Evolutionary conservation across 2,329 filamentous ascomycete genomes (phyloP).

Genomic region (Berkeleyomyces rouxiae): DNA sequence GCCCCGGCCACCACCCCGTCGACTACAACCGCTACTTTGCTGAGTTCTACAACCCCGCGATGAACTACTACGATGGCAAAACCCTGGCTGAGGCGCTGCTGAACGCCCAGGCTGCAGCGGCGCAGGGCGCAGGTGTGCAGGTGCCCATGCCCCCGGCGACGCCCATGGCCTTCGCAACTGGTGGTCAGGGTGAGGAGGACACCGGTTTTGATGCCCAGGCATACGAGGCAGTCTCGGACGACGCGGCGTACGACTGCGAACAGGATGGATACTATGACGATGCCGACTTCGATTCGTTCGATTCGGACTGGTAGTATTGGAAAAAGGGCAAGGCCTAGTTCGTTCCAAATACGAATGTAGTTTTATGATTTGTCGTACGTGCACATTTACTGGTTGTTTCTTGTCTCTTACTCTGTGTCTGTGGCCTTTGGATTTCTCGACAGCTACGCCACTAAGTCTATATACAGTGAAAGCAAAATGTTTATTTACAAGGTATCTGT

Average conservation of each 20-base stretch:
- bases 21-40: background rate
- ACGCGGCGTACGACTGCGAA: background rate
- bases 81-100: background rate
- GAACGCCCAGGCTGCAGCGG: background rate
- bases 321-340: background rate
- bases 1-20: background rate
- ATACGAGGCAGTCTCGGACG: background rate
- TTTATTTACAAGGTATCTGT: background rate
- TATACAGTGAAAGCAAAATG: background rate
- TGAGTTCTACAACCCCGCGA: background rate
- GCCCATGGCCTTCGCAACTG: background rate
- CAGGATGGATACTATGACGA: background rate
- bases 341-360: background rate
- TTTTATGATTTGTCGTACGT: background rate
- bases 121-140: background rate
- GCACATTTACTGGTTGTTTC: background rate
- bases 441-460: background rate
- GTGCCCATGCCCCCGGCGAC: background rate
- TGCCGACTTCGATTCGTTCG: background rate
- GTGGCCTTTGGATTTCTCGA: background rate
- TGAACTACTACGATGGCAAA: background rate
- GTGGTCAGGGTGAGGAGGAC: background rate
- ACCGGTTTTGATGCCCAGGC: background rate
- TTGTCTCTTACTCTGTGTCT: background rate
- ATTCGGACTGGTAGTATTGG: background rate